phyloP scores from a whole-genome alignment of 2,329 filamentous ascomycete species.

The Claviceps capensis region DNA sequence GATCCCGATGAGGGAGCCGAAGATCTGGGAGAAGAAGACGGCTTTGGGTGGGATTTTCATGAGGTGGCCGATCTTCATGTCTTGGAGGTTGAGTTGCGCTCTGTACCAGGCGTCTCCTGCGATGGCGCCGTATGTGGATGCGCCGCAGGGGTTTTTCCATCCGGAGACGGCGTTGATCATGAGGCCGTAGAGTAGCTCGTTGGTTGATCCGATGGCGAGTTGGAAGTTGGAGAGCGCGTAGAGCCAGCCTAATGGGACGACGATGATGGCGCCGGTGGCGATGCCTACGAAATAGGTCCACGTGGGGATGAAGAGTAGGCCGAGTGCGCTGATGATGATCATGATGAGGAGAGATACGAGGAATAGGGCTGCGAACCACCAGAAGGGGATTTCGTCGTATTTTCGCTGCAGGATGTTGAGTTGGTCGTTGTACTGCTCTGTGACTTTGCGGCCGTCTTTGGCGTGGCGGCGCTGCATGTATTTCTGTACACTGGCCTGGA shows the following conservation, averaged over 20 bases:
- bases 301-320: conserved; percentile 42
- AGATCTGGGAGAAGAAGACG: conserved; percentile 48
- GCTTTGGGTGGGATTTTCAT: conserved; percentile 46
- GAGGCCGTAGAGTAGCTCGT: conserved; percentile 45
- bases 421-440: conserved; percentile 42
- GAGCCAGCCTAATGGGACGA: conserved; percentile 44
- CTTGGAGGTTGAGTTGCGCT: conserved; percentile 44
- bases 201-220: conserved; percentile 41
- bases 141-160: conserved; percentile 43
- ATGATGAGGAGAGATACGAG: conserved; percentile 32
- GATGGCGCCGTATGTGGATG: conserved; percentile 42
- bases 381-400: conserved; percentile 33
- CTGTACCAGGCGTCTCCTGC: conserved; percentile 49
- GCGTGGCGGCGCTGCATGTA: conserved; percentile 22
- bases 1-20: conserved; percentile 43
- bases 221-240: conserved; percentile 45
- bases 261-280: conserved; percentile 37
- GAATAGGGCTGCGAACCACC: conserved; percentile 43
- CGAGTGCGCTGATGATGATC: conserved; percentile 34
- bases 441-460: conserved; percentile 24
- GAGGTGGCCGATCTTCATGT: conserved; percentile 52
- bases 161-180: conserved; percentile 39
- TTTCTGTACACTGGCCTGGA: conserved; percentile 30
- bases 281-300: conserved; percentile 48
- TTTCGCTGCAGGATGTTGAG: conserved; percentile 44